Percentiles rank a stretch among this genome's conserved stretches.
Evolutionary conservation across 1,139 yeast genomes (phyloP).

Genomic region (Diutina siamensis): DNA sequence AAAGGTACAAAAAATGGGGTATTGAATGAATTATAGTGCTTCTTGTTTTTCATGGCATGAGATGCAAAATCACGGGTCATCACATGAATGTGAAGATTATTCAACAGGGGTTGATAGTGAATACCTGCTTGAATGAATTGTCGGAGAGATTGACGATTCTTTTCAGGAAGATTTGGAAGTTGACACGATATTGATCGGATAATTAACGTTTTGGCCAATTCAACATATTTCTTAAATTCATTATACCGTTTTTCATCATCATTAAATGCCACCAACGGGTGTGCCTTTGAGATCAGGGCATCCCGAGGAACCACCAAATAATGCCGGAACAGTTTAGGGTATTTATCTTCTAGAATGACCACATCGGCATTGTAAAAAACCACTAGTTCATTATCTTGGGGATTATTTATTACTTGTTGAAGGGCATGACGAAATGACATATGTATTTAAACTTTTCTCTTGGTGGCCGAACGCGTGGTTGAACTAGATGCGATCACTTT

Average conservation of each 20-base stretch:
- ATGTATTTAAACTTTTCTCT: not conserved
- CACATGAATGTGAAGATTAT: conserved; percentile 62
- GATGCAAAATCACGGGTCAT: conserved; percentile 55
- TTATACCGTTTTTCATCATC: conserved; percentile 20
- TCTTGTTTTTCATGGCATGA: conserved; percentile 41
- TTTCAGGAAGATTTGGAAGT: not conserved
- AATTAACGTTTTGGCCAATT: conserved; percentile 29
- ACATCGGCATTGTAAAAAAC: conserved; percentile 40
- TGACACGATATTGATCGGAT: conserved; percentile 9
- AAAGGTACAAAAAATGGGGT: conserved; percentile 53
- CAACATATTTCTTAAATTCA: conserved; percentile 26
- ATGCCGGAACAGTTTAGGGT: conserved; percentile 56
- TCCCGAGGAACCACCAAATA: conserved; percentile 50
- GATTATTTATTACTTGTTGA: conserved; percentile 22
- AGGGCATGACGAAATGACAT: conserved; percentile 20
- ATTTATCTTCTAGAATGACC: conserved; percentile 47
- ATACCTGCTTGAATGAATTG: conserved; percentile 47
- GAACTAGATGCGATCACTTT: not conserved
- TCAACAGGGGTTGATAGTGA: conserved; percentile 61
- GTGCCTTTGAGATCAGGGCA: conserved; percentile 22
- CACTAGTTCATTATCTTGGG: conserved; percentile 15
- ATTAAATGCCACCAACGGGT: conserved; percentile 45
- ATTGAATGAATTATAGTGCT: conserved; percentile 63
- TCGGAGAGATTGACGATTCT: conserved; percentile 5
- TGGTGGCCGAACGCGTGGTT: not conserved